Base-by-base conservation (phyloP, 257 asterid genomes). In the Henckelia pumila region DNA sequence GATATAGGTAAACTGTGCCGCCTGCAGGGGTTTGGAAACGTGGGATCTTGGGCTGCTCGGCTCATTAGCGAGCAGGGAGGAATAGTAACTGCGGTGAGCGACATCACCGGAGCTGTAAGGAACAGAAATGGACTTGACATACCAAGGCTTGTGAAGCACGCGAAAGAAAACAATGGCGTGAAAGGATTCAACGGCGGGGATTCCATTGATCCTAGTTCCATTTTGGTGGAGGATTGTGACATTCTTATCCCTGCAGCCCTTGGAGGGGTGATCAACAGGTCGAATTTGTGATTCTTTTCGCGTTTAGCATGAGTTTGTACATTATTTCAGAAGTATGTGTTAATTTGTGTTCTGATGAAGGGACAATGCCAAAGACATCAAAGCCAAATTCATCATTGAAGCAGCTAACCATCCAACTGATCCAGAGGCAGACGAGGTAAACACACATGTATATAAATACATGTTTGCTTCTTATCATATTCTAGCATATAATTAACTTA, bases 341-440 rank as follows among this genome's bases (percentile, higher is more conserved):
- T 60, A 44, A 13, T 52, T 8, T 70, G 26, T 23, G 33, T 81
- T 40, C 63, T 50, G 40, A 23, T 76, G 55, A 59, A 88, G 88
- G 83, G 97, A 88, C 17, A 91, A 86, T 65, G 96, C 97, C 6
- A 74, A 75, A 28, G 84, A 88, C n/a, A 77, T 91, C 60, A 88
- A 82, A 66, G 97, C 97, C 25, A 88, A 91, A 59, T 88, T 86
- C 68, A 85, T 91, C 3, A 80, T 89, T 20, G 96, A 89, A 76
- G 96, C 91, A 20, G 96, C 96, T 16, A 86, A 89, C 56, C 97
- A 91, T 67, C 97, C 97, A 3, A 88, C 96, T 16, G 97, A 91
- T 71, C 97, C 97, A 3, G 97, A 91, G 62, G 97, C 82, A 16
- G 97, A 91, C 74, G 93, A 91, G 89, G 96, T 89, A 32, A 76